Evolutionary conservation across 257 asterid species (phyloP).

Genomic region (Haberlea rhodopensis): DNA sequence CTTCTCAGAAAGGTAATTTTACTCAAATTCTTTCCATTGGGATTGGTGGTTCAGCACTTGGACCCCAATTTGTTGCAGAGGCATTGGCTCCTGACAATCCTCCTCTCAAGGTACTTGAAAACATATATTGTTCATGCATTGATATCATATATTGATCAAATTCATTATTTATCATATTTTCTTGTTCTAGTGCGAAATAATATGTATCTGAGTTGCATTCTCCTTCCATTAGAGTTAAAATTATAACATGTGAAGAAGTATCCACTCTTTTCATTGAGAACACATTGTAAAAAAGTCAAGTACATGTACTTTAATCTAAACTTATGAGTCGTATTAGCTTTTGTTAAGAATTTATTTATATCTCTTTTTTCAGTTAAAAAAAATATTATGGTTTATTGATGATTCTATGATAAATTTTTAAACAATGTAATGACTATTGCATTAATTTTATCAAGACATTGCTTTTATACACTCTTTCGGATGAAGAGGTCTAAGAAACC

Average conservation of each 20-base stretch:
- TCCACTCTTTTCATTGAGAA: no score
- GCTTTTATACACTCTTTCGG: no score
- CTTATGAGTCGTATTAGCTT: not conserved
- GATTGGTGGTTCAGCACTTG: conserved; percentile 99
- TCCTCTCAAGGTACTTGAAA: conserved; percentile 75
- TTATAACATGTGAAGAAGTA: not conserved
- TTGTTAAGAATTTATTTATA: no score
- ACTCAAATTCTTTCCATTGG: conserved; percentile 95
- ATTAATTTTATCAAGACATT: no score
- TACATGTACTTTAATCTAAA: not conserved
- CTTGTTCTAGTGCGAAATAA: not conserved
- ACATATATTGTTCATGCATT: conserved; percentile 5
- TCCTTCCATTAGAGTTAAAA: not conserved
- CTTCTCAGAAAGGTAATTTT: conserved; percentile 47
- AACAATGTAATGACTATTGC: no score
- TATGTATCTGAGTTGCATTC: not conserved
- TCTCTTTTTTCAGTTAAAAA: not conserved
- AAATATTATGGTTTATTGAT: no score
- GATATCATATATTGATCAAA: not conserved
- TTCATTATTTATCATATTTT: not conserved
- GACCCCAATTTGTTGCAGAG: conserved; percentile 99
- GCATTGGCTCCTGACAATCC: conserved; percentile 99
- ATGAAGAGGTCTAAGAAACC: no score
- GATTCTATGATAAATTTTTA: no score
- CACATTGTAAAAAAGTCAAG: not conserved